Conservation (phyloP, 1,284 basidiomycete genomes). For the Cryptococcus wingfieldii region DNA sequence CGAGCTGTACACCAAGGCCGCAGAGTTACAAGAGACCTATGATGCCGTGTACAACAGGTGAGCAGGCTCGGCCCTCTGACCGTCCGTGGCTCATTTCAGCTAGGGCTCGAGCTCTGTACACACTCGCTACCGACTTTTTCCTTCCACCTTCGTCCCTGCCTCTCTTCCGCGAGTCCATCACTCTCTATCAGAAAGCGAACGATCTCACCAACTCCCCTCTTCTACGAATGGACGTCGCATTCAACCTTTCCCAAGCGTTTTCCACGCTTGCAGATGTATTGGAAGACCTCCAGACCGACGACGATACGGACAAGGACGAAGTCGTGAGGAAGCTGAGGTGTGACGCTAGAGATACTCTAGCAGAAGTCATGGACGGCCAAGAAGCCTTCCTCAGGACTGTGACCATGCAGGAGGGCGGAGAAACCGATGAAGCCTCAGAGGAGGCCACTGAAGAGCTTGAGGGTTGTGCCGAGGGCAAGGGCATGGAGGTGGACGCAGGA, state of each 20-base stretch:
- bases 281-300: slow-evolving; percentile 34
- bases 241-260: slow-evolving; percentile 44
- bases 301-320: slow-evolving; percentile 9
- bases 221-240: slow-evolving; percentile 42
- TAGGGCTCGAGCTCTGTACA: slow-evolving; percentile 45
- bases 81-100: neutral
- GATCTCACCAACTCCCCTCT: slow-evolving; percentile 26
- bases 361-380: slow-evolving; percentile 36
- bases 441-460: slow-evolving; percentile 12
- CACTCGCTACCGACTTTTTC: slow-evolving; percentile 40
- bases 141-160: slow-evolving; percentile 37
- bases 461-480: slow-evolving; percentile 6
- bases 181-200: slow-evolving; percentile 34
- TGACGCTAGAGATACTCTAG: slow-evolving; percentile 30
- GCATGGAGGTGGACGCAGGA: slow-evolving; percentile 17
- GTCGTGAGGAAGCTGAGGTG: slow-evolving; percentile 25
- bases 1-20: slow-evolving; percentile 45
- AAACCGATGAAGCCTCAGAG: slow-evolving; percentile 12
- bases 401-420: slow-evolving; percentile 12
- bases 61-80: slow-evolving; percentile 7
- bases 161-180: slow-evolving; percentile 32
- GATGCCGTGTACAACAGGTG: slow-evolving; percentile 49
- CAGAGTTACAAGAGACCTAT: slow-evolving; percentile 31
- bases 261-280: slow-evolving; percentile 37
- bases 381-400: slow-evolving; percentile 25